phyloP scores from a whole-genome alignment of 2,329 filamentous ascomycete genomes.

The Claviceps cyperi region DNA sequence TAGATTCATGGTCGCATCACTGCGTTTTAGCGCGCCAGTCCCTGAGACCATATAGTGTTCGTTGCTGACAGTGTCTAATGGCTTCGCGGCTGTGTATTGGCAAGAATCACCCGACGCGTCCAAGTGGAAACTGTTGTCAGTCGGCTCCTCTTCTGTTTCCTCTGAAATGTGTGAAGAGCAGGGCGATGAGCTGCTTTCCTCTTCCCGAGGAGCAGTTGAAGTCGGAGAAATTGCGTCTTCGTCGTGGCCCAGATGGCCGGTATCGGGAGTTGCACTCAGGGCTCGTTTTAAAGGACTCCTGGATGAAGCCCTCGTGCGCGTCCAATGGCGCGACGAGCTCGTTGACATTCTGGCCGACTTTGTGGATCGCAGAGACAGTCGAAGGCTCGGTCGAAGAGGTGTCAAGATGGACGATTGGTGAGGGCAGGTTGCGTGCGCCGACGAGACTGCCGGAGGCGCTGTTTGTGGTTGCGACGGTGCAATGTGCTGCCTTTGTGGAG shows the following conservation, averaged over 20 bases:
- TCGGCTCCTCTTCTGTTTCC: conserved; percentile 35
- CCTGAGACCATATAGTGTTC: conserved; percentile 18
- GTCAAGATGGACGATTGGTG: conserved; percentile 40
- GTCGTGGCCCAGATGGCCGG: conserved; percentile 46
- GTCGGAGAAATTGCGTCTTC: conserved; percentile 27
- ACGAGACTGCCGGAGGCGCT: conserved; percentile 20
- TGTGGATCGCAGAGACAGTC: conserved; percentile 49
- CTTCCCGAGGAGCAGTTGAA: conserved; percentile 19
- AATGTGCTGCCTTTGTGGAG: conserved; percentile 21
- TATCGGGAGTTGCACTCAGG: conserved; percentile 54
- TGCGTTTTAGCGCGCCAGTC: conserved; percentile 80
- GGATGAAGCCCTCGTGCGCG: conserved; percentile 55
- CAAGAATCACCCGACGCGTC: conserved; percentile 38
- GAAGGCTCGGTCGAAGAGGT: conserved; percentile 51
- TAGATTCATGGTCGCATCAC: conserved; percentile 77
- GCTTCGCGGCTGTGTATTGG: conserved; percentile 34
- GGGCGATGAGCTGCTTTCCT: conserved; percentile 27
- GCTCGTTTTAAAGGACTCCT: conserved; percentile 71
- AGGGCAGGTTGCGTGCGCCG: conserved; percentile 15
- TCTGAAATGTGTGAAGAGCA: conserved; percentile 18
- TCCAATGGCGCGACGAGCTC: conserved; percentile 35
- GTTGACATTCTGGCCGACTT: conserved; percentile 42
- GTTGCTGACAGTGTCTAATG: conserved; percentile 28
- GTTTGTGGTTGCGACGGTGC: conserved; percentile 19
- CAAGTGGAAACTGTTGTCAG: conserved; percentile 41